Conservation (phyloP, 2,329 filamentous ascomycete genomes). For the Cytospora piceicola region DNA sequence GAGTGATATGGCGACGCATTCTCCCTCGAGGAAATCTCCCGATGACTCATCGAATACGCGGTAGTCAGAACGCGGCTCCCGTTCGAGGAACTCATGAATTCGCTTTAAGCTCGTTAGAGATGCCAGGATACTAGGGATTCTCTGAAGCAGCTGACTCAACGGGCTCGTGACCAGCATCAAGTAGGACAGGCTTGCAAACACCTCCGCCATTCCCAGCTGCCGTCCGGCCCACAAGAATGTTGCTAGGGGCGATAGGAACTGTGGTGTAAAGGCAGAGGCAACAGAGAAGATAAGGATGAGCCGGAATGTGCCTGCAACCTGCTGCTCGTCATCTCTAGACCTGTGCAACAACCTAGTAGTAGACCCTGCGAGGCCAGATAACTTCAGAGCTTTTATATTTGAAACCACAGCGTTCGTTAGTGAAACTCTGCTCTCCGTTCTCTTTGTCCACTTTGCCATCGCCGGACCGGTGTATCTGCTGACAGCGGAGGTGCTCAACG, state of each 20-base stretch:
- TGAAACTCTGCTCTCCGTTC: conserved; percentile 30
- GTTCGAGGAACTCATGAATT: conserved; percentile 29
- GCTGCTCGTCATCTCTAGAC: conserved; percentile 39
- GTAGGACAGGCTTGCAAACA: conserved; percentile 27
- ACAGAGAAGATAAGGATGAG: conserved; percentile 30
- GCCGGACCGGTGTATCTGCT: conserved; percentile 39
- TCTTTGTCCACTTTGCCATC: conserved; percentile 36
- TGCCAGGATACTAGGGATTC: conserved; percentile 30
- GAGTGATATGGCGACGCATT: conserved; percentile 19
- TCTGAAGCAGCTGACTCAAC: conserved; percentile 31
- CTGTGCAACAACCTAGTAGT: conserved; percentile 38
- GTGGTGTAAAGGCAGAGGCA: conserved; percentile 29
- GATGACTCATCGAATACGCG: conserved; percentile 1
- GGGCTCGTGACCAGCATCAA: conserved; percentile 26
- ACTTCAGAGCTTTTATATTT: conserved; percentile 26
- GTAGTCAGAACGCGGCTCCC: conserved; percentile 23
- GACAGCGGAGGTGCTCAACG: conserved; percentile 33
- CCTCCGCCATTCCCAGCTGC: conserved; percentile 8
- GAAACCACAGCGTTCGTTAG: conserved; percentile 31
- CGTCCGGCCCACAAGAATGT: conserved; percentile 22
- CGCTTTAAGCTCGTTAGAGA: conserved; percentile 26
- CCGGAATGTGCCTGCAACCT: conserved; percentile 37
- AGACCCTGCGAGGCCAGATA: conserved; percentile 28
- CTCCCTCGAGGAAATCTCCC: neutral
- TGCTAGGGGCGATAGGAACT: conserved; percentile 14